Evolutionary conservation across 768 basidiomycete species (phyloP), one percentile per base, ranked within the genome.

Genomic region (Naganishia randhawae): DNA sequence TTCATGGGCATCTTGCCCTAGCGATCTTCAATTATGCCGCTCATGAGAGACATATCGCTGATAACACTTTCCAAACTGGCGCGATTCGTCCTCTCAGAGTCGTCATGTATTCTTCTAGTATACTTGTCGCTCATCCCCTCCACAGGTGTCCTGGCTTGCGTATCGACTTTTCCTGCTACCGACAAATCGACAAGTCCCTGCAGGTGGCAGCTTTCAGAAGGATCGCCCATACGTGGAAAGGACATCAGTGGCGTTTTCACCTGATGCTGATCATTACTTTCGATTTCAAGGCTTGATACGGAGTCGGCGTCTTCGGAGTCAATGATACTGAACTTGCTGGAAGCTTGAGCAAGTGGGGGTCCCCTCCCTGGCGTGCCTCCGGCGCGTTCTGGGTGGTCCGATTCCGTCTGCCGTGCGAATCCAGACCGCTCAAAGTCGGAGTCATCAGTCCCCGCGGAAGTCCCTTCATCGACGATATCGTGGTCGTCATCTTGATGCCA

Each of bases 31-130:
- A 64, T 50, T 19, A 64, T 50, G 19, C 48, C 50, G 45, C 31
- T 50, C 63, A 61, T 64, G 6, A 25, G 3, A 8, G 48, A 64
- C 27, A 29, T 48, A 35, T 50, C 63, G n/a, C 63, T 51, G 45
- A 64, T 64, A 29, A 41, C 41, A 25, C 22, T 41, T 27, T 45
- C 63, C 7, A 51, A 64, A 45, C 48, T 50, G n/a, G 10, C 5
- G 45, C 63, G 63, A 64, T 37, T 22, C 22, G 10, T 27, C 61
- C 35, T 39, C 45, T 64, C 45, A 8, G 52, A 22, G 32, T 63
- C 5, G 17, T 35, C 9, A 39, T n/a, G 7, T 22, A 48, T 11
- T 11, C n/a, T 48, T 11, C 45, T 6, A 42, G 16, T n/a, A n/a
- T n/a, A n/a, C n/a, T n/a, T n/a, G 19, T 4, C 19, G 13, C 13